Percentiles rank a stretch among this genome's conserved stretches.
phyloP scores from a whole-genome alignment of 768 basidiomycete genomes.

The Xerocomellus amylosporus region DNA sequence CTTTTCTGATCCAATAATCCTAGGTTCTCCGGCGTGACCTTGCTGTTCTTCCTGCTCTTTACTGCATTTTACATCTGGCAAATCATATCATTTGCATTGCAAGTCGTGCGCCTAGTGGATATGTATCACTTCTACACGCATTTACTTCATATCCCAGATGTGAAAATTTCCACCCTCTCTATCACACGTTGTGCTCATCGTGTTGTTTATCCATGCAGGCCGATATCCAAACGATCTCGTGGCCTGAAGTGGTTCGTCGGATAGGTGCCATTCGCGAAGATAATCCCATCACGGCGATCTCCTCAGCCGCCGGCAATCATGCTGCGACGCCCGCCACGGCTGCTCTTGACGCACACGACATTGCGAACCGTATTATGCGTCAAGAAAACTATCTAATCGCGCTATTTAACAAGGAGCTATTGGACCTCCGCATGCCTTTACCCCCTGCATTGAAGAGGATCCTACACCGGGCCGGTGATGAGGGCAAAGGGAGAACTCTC shows the following conservation, averaged over 20 bases:
- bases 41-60: slow-evolving; percentile 83
- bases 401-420: slow-evolving; percentile 92
- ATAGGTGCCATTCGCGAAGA: slow-evolving; percentile 88
- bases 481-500: slow-evolving; percentile 73
- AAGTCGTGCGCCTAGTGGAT: slow-evolving; percentile 75
- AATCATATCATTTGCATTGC: slow-evolving; percentile 72
- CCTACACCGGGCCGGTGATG: slow-evolving; percentile 41
- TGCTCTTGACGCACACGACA: slow-evolving; percentile 95
- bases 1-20: slow-evolving; percentile 14
- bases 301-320: slow-evolving; percentile 51
- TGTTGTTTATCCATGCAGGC: slow-evolving; percentile 51
- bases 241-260: slow-evolving; percentile 90
- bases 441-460: slow-evolving; percentile 57
- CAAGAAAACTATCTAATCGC: slow-evolving; percentile 99
- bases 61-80: slow-evolving; percentile 89
- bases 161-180: slow-evolving; percentile 36
- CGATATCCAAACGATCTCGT: slow-evolving; percentile 96
- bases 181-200: slow-evolving; percentile 10
- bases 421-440: slow-evolving; percentile 83
- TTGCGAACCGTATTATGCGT: slow-evolving; percentile 96
- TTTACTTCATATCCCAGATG: slow-evolving; percentile 92
- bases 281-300: slow-evolving; percentile 88
- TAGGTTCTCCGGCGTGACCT: slow-evolving; percentile 81
- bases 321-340: slow-evolving; percentile 68
- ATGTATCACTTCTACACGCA: slow-evolving; percentile 98